Percentiles rank a stretch among this genome's conserved stretches.
These are phyloP conservation scores for Starmerella vaccinii DNA, from an alignment of 805 yeast species.

Conservation along the genomic window DNA sequence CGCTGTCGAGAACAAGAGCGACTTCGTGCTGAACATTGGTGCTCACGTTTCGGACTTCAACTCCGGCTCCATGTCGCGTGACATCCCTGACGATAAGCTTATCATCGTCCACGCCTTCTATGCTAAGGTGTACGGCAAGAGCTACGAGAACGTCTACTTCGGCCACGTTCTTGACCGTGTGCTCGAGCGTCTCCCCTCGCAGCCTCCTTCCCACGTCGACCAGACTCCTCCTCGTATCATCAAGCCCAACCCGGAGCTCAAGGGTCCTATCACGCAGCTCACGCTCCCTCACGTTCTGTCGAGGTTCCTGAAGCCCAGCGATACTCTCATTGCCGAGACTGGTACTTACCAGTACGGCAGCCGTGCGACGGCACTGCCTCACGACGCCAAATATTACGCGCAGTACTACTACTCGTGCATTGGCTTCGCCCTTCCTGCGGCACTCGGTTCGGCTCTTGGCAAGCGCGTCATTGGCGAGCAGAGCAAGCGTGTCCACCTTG, in stretches of 20 bases:
- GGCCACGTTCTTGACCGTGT: conserved; percentile 42
- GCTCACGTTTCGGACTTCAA: conserved; percentile 57
- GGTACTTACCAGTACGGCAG: conserved; percentile 74
- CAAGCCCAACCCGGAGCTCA: conserved; percentile 26
- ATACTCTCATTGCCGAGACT: conserved; percentile 68
- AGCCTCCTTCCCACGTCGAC: conserved; percentile 29
- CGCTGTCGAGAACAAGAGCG: conserved; percentile 44
- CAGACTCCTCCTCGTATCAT: conserved; percentile 20
- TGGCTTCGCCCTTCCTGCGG: conserved; percentile 80
- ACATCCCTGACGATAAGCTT: conserved; percentile 36
- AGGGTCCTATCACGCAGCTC: conserved; percentile 33
- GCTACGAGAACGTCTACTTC: conserved; percentile 39
- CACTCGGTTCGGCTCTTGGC: conserved; percentile 74
- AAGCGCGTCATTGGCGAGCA: conserved; percentile 26
- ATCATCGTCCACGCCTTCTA: conserved; percentile 47
- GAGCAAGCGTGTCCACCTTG: conserved; percentile 50
- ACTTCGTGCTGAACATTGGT: conserved; percentile 63
- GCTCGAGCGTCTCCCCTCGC: conserved; percentile 28
- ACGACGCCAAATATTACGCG: conserved; percentile 38
- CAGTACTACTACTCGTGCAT: conserved; percentile 77
- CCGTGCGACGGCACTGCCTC: conserved; percentile 56
- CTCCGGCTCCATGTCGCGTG: conserved; percentile 52
- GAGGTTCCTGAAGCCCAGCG: conserved; percentile 46
- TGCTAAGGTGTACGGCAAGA: conserved; percentile 38
- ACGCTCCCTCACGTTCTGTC: conserved; percentile 36